Percentiles rank a stretch among this genome's conserved stretches.
Conservation (phyloP, 225 moss, liverwort and hornwort genomes). For the Marchantia polymorpha region DNA sequence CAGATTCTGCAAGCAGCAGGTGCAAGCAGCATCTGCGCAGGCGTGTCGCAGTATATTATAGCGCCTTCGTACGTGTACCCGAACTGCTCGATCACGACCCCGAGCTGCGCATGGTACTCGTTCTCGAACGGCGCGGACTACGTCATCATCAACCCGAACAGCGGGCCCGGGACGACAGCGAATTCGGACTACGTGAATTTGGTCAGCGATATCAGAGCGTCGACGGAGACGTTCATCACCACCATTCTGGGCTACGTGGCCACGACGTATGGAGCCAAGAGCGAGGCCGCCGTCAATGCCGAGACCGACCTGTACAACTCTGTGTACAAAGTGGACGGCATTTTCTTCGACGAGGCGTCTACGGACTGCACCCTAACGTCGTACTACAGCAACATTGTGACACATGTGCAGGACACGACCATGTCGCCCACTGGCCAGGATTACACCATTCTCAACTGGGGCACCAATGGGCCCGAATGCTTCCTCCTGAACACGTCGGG, state of each 20-base stretch:
- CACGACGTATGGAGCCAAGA: slow-evolving; percentile 7
- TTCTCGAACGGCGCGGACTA: slow-evolving; percentile 7
- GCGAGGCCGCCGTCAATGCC: not conserved
- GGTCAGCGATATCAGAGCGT: not conserved
- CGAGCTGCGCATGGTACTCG: not conserved
- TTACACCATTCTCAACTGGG: slow-evolving; percentile 49
- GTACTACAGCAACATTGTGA: slow-evolving; percentile 6
- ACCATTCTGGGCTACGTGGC: slow-evolving; percentile 15
- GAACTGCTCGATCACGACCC: not conserved
- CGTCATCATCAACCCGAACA: slow-evolving; percentile 14
- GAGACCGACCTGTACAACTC: not conserved
- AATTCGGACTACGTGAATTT: not conserved
- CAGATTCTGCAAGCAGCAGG: not conserved
- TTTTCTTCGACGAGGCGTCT: slow-evolving; percentile 13
- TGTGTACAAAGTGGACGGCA: slow-evolving; percentile 9
- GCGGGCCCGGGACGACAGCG: slow-evolving; percentile 4
- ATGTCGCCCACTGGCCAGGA: not conserved
- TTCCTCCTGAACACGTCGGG: slow-evolving; percentile 7
- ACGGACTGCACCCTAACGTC: not conserved
- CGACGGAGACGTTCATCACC: not conserved
- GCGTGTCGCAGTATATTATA: not conserved
- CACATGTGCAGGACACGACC: not conserved
- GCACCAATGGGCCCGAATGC: slow-evolving; percentile 24
- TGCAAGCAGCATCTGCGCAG: not conserved
- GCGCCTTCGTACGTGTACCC: slow-evolving; percentile 11